Evolutionary conservation across 1,284 basidiomycete species (phyloP).

Genomic region (Paramarasmius palmivorus): DNA sequence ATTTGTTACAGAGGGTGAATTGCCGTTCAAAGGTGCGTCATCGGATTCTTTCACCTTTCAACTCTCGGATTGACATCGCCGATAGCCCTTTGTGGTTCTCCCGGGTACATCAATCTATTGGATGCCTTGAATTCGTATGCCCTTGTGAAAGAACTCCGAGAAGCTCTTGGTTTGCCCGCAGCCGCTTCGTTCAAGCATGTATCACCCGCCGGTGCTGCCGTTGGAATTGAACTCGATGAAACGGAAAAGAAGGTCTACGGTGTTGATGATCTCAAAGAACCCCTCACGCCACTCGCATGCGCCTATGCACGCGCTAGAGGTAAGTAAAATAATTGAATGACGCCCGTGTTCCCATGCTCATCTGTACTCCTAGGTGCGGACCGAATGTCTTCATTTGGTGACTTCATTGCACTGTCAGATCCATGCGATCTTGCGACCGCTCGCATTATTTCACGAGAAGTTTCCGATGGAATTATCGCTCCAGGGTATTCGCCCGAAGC

Average conservation of each 20-base stretch:
- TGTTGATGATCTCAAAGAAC: slow-evolving; percentile 91
- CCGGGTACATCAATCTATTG: slow-evolving; percentile 99
- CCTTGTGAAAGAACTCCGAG: slow-evolving; percentile 92
- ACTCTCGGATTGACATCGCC: slow-evolving; percentile 4
- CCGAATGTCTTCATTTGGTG: slow-evolving; percentile 99
- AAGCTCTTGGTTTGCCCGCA: slow-evolving; percentile 85
- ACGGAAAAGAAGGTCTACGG: slow-evolving; percentile 95
- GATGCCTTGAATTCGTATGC: slow-evolving; percentile 98
- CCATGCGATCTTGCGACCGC: slow-evolving; percentile 94
- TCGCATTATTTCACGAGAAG: slow-evolving; percentile 95
- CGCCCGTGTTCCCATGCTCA: slow-evolving; percentile 1
- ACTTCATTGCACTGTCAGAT: slow-evolving; percentile 95
- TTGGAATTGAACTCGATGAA: slow-evolving; percentile 83
- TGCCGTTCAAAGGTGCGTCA: slow-evolving; percentile 87
- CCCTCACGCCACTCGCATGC: slow-evolving; percentile 85
- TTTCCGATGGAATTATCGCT: slow-evolving; percentile 97
- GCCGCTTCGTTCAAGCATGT: slow-evolving; percentile 99
- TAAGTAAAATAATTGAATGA: slow-evolving; percentile 30
- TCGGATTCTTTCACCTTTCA: background rate
- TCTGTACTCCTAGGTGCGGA: slow-evolving; percentile 76
- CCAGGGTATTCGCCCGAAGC: slow-evolving; percentile 91
- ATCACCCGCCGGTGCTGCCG: slow-evolving; percentile 95
- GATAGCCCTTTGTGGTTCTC: slow-evolving; percentile 88
- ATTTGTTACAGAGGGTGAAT: slow-evolving; percentile 85
- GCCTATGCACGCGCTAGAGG: slow-evolving; percentile 97